Evolutionary conservation across 208 protist genomes (phyloP), one percentile per base, ranked within the genome.

Genomic region (Leishmania tarentolae): DNA sequence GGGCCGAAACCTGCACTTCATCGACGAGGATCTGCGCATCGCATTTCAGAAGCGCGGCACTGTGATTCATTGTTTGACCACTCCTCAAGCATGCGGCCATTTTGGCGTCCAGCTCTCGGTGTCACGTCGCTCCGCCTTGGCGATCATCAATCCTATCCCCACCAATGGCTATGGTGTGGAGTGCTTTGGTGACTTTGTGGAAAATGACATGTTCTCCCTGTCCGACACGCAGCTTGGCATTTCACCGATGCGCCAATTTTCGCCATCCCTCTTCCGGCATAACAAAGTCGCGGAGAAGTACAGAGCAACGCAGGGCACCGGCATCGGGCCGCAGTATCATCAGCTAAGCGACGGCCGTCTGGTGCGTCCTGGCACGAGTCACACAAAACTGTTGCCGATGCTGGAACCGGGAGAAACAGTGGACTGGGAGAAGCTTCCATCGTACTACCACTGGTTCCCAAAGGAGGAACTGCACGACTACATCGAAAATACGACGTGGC

Each of bases 401-500:
- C 83, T 97, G 13, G 92, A 97, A 88, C 94, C 94, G 5, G 94
- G 94, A 56, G 92, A 97, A 83, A 84, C 83, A 1, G 90, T 96
- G 24, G 88, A 95, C 50, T 97, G 94, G 92, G 94, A 97, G 80
- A 90, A 92, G 83, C 87, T 97, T 53, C 94, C 94, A 8, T 97
- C 92, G 15, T 97, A 97, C 86, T 97, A 96, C 83, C 91, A 97
- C 85, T 97, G 94, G 94, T 97, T 91, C 83, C 94, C 94, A 15
- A 95, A 95, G 88, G 94, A 97, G 83, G 80, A 93, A 66, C 81
- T 97, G 35, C 84, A 93, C 76, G 94, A 97, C 81, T 97, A 97
- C 83, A 91, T 95, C 68, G 94, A 97, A 82, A 97, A 97, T 85
- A 96, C 87, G 0, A 97, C 94, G 37, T 91, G 86, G 83, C 90